A percentile compares a stretch with the other conserved stretches of the same genome.
These are phyloP conservation scores for Gossypium longicalyx DNA, from an alignment of 345 rosid genomes.

Conservation along the genomic window DNA sequence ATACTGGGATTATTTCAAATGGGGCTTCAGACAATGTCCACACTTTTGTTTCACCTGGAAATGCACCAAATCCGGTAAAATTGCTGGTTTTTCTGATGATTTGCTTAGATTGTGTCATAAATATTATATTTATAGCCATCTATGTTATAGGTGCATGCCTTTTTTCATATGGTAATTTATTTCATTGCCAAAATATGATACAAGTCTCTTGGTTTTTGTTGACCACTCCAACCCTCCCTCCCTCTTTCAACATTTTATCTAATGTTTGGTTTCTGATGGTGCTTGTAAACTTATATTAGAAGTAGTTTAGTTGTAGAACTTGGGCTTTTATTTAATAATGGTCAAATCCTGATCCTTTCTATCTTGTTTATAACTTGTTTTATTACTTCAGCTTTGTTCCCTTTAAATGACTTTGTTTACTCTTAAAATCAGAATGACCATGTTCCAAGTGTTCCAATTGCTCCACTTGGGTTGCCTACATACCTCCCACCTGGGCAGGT, in stretches of 20 bases:
- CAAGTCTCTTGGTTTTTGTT: neutral
- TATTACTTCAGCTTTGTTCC: neutral
- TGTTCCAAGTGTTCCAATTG: conserved; percentile 46
- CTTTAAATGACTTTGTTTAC: neutral
- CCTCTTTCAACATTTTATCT: neutral
- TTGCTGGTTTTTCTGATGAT: neutral
- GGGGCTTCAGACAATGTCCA: conserved; percentile 46
- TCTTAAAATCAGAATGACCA: conserved; percentile 34
- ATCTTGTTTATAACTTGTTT: neutral
- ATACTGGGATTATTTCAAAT: conserved; percentile 36
- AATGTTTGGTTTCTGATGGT: neutral
- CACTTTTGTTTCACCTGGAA: conserved; percentile 43
- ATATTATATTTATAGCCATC: neutral
- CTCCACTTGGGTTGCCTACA: conserved; percentile 59
- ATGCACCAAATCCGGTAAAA: conserved; percentile 51
- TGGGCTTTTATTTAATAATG: too few relatives aligned
- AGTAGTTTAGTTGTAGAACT: neutral
- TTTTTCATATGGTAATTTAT: neutral
- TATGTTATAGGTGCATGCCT: neutral
- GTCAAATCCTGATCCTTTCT: neutral
- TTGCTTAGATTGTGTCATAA: neutral
- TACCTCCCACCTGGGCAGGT: conserved; percentile 76
- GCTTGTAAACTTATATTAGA: neutral
- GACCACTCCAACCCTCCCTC: neutral
- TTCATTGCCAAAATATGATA: neutral